Base-by-base conservation (phyloP, 441 rosid species). In the Pelargonium fulgidum region DNA sequence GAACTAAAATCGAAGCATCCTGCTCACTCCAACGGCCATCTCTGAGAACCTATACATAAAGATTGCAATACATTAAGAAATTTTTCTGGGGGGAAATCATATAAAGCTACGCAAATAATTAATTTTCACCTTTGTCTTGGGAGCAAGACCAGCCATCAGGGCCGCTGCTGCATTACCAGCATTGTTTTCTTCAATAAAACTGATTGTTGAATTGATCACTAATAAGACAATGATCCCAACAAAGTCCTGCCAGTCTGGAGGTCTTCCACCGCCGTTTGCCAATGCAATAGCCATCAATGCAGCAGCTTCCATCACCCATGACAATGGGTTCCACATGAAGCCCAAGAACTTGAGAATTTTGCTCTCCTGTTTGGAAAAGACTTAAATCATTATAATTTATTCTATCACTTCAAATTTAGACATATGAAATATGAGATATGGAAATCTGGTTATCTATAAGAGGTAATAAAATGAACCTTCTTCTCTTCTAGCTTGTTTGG, bases 291-390 rank as follows among this genome's bases (percentile, higher is more conserved):
- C 95, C 96, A 92, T 83, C 24, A 92, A 0, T 9, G 98, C 96
- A 58, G 98, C 98, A 67, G 88, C 91, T 72, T 92, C 98, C 98
- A 92, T 90, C 81, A 92, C 98, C 98, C 98, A 92, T 8, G 98
- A 92, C 76, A 92, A 70, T 7, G 98, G 98, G 68, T 92, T 92
- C 98, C 98, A 92, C 98, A 92, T 92, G 73, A 92, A 92, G 7
- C 96, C 96, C 80, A 92, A 72, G 72, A 92, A 92, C 81, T 92
- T 92, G 68, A 88, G 80, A 65, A 90, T 0, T 78, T 90, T 92
- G 88, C 91, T 88, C 73, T 85, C 86, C 96, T 92, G 84, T 79
- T 62, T 69, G 26, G 13, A 64, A 63, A 75, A 45, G 19, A 24
- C 12, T 13, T 16, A 68, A 64, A 64, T 26, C 41, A 66, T 9